Evolutionary conservation across 2,329 filamentous ascomycete genomes (phyloP).

Genomic region (Cyanodermella asteris): DNA sequence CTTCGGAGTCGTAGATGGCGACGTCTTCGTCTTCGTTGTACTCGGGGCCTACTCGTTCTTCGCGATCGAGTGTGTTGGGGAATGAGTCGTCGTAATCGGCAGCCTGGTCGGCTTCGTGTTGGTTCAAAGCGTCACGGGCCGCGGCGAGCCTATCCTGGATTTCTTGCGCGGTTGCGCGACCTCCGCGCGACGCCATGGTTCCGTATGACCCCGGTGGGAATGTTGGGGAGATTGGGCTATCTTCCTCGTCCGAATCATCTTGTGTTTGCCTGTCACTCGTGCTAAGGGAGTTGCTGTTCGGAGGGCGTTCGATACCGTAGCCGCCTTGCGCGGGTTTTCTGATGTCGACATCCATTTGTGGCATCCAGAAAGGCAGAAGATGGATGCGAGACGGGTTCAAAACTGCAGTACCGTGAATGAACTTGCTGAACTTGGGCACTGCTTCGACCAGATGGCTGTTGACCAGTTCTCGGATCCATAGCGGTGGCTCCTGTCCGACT

Average conservation of each 20-base stretch:
- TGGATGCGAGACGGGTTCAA: slow-evolving; percentile 75
- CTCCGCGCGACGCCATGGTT: slow-evolving; percentile 7
- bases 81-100: slow-evolving; percentile 24
- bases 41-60: slow-evolving; percentile 53
- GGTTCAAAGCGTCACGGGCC: slow-evolving; percentile 27
- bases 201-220: too few species aligned
- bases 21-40: slow-evolving; percentile 44
- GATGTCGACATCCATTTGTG: slow-evolving; percentile 95
- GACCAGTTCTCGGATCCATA: slow-evolving; percentile 89
- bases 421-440: slow-evolving; percentile 98
- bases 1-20: slow-evolving; percentile 76
- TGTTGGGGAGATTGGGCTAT: slow-evolving; percentile 7
- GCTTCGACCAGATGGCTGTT: slow-evolving; percentile 89
- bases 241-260: slow-evolving; percentile 35
- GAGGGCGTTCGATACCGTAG: slow-evolving; percentile 73
- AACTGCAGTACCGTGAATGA: slow-evolving; percentile 82
- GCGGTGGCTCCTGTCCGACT: slow-evolving; percentile 77
- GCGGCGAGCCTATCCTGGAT: slow-evolving; percentile 25
- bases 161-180: slow-evolving; percentile 18
- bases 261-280: slow-evolving; percentile 60
- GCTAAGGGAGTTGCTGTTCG: slow-evolving; percentile 49
- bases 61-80: slow-evolving; percentile 42
- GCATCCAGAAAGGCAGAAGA: slow-evolving; percentile 88
- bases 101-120: slow-evolving; percentile 27
- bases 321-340: slow-evolving; percentile 73